Base-by-base conservation (phyloP, 192 early-diverging fungal genomes). In the Umbelopsis isabellina region DNA sequence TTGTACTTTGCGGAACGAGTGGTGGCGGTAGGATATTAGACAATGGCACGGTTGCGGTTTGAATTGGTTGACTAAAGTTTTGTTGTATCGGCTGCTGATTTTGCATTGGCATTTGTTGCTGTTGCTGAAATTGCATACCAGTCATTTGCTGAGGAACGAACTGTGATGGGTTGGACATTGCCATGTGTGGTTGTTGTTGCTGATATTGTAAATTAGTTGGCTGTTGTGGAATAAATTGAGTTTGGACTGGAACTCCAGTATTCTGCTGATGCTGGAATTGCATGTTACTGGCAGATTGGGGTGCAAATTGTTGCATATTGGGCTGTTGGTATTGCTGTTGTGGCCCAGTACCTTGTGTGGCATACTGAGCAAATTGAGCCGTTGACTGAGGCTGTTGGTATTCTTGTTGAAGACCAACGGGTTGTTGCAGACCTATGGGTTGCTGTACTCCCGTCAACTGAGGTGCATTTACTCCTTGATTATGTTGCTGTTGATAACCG, bases 271-370 rank as follows among this genome's bases (percentile, higher is more conserved):
- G 10, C n/a, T 44, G 37, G 37, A 41, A 41, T 41, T 41, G 37
- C 37, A 41, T 41, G 37, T 2, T 41, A 10, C 37, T 41, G 7
- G 37, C 10, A 6, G 37, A 10, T 41, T 41, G 37, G 7, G 37
- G 37, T 41, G 10, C 37, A 41, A 41, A 41, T 41, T 23, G 70
- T 8, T 15, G 50, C 41, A 11, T 67, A 41, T 48, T 65, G 74
- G 21, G 35, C 44, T 49, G 15, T 71, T 80, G 75, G n/a, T 79
- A 74, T 33, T 66, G 69, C 50, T 72, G 75, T 52, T 18, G 12
- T 33, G 66, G 23, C 23, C 49, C 58, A 18, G 33, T 41, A 27
- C 33, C 22, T 47, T 51, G 5, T 7, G 33, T 15, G 22, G 46
- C 10, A 55, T 18, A 8, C 41, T 65, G 61, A n/a, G 27, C 37